Base-by-base conservation (phyloP, 306 rosid genomes). In the Benincasa hispida region DNA sequence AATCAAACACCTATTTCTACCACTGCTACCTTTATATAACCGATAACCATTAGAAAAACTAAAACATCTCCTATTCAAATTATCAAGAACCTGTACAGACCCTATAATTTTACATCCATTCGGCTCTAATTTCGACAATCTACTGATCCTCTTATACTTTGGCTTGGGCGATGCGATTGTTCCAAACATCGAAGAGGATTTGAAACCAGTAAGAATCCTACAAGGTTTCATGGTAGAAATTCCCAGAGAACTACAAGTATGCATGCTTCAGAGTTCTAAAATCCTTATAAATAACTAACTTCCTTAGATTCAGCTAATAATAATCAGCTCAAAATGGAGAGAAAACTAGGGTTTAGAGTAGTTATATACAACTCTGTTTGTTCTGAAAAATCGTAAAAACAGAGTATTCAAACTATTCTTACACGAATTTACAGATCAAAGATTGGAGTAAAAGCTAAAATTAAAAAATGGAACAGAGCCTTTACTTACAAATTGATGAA, bases 161-260 rank as follows among this genome's bases (percentile, higher is more conserved):
- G 70, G 78, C 81, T 81, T 85, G 32, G 85, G 81, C 14, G 82
- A 68, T 48, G 81, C 76, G 67, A 10, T 14, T 82, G 84, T 66
- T 14, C 87, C 88, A 65, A 87, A 89, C 82, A 89, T 18, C 3
- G 82, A 86, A 27, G 91, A 84, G 17, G 83, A 81, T 80, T 79
- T 88, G 74, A 55, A 82, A 58, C 86, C 76, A 53, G 58, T 65
- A 5, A 89, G 82, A 80, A 91, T 82, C 82, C 87, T 93, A 87
- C 89, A 87, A 10, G 96, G 96, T 72, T 82, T 89, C 91, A 92
- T 87, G 78, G 87, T 81, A 45, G 88, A 80, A 81, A 93, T 85
- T 82, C 95, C 94, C 83, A 87, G 61, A 84, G 76, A 87, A 66
- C 92, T 74, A 79, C 91, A 84, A 79, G 83, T 75, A 72, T 81